These are phyloP conservation scores for Oropetium thomaeum DNA, from an alignment of 176 grass and related monocot species.

Conservation along the genomic window DNA sequence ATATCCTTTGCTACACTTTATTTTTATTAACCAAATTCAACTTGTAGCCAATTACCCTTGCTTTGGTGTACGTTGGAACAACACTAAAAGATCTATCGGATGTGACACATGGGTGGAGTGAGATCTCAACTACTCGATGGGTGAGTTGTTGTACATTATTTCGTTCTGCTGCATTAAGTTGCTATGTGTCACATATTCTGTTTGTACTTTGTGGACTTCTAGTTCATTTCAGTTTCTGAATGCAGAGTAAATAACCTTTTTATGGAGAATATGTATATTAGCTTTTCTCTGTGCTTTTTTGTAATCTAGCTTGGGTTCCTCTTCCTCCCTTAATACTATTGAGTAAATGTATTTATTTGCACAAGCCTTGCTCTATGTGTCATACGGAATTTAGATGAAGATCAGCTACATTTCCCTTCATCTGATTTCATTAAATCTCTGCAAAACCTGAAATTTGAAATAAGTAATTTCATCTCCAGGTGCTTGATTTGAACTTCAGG, in stretches of 20 bases:
- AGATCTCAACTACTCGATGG: conserved; percentile 90
- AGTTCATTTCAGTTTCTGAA: neutral
- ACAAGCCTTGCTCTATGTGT: no score
- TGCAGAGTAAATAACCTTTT: conserved; percentile 1
- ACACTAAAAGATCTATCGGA: conserved; percentile 98
- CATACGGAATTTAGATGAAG: no score
- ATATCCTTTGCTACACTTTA: neutral
- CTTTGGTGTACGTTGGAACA: conserved; percentile 93
- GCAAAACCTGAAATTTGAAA: neutral
- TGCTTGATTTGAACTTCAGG: neutral
- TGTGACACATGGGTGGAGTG: conserved; percentile 96
- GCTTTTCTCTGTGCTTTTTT: neutral
- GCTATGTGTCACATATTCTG: neutral
- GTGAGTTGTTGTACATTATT: conserved; percentile 44
- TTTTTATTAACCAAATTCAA: conserved; percentile 28
- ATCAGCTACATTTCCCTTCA: neutral
- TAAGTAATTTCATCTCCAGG: neutral
- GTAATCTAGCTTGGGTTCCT: neutral
- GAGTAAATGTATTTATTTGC: no score
- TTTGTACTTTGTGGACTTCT: neutral
- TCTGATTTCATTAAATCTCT: neutral
- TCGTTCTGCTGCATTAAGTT: conserved; percentile 19
- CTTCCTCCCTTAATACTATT: neutral
- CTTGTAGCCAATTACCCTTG: conserved; percentile 89
- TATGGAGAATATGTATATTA: neutral